Percentiles rank a stretch among this genome's conserved stretches.
Evolutionary conservation across 805 yeast genomes (phyloP).

Genomic region (Wickerhamiella shivajii): DNA sequence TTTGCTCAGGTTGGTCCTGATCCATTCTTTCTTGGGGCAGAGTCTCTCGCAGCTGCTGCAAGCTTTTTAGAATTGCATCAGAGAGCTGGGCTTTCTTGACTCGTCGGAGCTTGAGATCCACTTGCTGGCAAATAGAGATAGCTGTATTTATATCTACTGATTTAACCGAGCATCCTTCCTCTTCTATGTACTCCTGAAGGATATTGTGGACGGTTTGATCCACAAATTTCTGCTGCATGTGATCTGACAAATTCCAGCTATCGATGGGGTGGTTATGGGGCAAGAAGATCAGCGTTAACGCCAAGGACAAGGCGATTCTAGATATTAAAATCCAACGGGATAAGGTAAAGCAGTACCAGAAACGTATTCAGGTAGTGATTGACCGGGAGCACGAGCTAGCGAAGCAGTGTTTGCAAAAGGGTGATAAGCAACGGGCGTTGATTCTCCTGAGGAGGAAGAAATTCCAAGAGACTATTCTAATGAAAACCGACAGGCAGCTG

Average conservation of each 20-base stretch:
- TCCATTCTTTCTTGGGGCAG: conserved; percentile 13
- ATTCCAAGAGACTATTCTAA: conserved; percentile 62
- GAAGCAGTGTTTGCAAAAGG: conserved; percentile 34
- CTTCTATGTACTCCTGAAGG: conserved; percentile 19
- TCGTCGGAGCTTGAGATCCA: conserved; percentile 54
- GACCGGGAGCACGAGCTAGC: conserved; percentile 51
- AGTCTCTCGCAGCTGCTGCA: conserved; percentile 34
- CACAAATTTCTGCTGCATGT: conserved; percentile 7
- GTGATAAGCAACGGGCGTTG: conserved; percentile 47
- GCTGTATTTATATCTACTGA: conserved; percentile 14
- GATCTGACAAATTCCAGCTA: no score
- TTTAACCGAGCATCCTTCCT: conserved; percentile 27
- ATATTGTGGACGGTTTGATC: conserved; percentile 19
- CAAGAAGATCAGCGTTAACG: conserved; percentile 45
- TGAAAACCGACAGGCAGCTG: conserved; percentile 61
- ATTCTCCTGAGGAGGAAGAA: conserved; percentile 62
- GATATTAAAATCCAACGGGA: conserved; percentile 84
- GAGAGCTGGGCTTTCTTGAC: conserved; percentile 51
- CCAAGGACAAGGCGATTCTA: conserved; percentile 73
- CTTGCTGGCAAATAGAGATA: conserved; percentile 34
- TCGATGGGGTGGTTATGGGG: conserved; percentile 15
- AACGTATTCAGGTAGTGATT: conserved; percentile 41
- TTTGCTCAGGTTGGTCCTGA: conserved; percentile 20
- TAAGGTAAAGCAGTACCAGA: conserved; percentile 58
- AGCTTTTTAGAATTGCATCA: conserved; percentile 46